A percentile compares a stretch with the other conserved stretches of the same genome.
Evolutionary conservation across 2,329 filamentous ascomycete genomes (phyloP).

Genomic region (Colletotrichum sp.): DNA sequence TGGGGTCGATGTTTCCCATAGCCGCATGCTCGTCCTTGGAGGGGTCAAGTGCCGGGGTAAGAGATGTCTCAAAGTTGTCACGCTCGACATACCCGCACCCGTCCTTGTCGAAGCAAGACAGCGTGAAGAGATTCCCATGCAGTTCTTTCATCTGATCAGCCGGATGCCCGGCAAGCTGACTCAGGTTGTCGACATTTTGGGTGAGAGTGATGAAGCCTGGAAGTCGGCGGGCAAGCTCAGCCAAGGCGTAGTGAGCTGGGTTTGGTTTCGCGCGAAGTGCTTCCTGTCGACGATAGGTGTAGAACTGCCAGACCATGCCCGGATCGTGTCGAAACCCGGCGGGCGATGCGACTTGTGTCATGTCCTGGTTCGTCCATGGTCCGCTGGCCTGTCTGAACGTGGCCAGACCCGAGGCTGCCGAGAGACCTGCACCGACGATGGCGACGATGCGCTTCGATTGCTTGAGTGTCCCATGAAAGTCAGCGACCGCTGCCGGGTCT

Average conservation of each 20-base stretch:
- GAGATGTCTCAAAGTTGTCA: slow-evolving; percentile 67
- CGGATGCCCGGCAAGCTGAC: slow-evolving; percentile 64
- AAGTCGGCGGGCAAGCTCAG: slow-evolving; percentile 61
- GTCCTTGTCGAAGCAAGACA: slow-evolving; percentile 42
- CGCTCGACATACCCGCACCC: slow-evolving; percentile 62
- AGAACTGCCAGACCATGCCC: slow-evolving; percentile 75
- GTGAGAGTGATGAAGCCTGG: slow-evolving; percentile 63
- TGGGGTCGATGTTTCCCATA: background rate
- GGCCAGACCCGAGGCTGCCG: slow-evolving; percentile 35
- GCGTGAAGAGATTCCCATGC: slow-evolving; percentile 33
- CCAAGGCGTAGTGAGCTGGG: slow-evolving; percentile 67
- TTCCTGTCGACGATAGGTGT: slow-evolving; percentile 69
- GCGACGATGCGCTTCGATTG: slow-evolving; percentile 32
- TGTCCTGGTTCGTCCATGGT: slow-evolving; percentile 68
- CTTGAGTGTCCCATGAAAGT: slow-evolving; percentile 28
- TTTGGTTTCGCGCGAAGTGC: slow-evolving; percentile 68
- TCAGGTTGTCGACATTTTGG: slow-evolving; percentile 70
- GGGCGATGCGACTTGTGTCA: slow-evolving; percentile 64
- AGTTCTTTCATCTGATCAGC: slow-evolving; percentile 62
- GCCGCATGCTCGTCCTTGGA: slow-evolving; percentile 43
- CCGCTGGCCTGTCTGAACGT: slow-evolving; percentile 71
- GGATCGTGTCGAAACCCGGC: slow-evolving; percentile 65
- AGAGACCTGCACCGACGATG: slow-evolving; percentile 35
- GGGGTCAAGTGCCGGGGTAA: slow-evolving; percentile 65
- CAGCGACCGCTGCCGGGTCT: slow-evolving; percentile 15